Conservation (phyloP, 1,284 basidiomycete genomes). For the Blastosporella zonata region DNA sequence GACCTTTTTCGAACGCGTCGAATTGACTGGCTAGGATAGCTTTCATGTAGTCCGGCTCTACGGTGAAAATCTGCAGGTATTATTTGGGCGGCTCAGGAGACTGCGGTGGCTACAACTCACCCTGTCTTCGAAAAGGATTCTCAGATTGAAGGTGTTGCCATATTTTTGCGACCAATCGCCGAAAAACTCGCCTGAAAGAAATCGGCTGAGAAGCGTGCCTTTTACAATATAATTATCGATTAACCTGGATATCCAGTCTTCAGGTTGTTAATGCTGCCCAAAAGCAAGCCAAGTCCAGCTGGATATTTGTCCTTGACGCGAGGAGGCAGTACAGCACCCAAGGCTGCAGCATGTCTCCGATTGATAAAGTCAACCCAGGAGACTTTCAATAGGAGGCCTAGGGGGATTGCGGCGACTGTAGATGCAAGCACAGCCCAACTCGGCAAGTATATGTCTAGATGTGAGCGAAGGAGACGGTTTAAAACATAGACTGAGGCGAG, state of each 20-base stretch:
- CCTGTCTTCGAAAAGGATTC: slow-evolving; percentile 31
- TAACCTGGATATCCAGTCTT: slow-evolving; percentile 31
- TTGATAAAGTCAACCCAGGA: slow-evolving; percentile 22
- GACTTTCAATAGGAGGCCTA: slow-evolving; percentile 21
- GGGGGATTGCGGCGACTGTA: slow-evolving; percentile 29
- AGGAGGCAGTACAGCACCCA: slow-evolving; percentile 32
- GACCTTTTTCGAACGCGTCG: slow-evolving; percentile 42
- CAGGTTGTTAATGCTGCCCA: slow-evolving; percentile 24
- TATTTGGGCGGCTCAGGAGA: not conserved
- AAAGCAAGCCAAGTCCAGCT: slow-evolving; percentile 30
- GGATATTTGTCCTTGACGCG: slow-evolving; percentile 27
- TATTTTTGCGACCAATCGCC: slow-evolving; percentile 18
- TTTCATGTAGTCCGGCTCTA: slow-evolving; percentile 42
- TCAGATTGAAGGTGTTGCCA: slow-evolving; percentile 30
- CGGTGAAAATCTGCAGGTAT: slow-evolving; percentile 30
- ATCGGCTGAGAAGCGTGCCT: not conserved
- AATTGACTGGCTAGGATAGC: slow-evolving; percentile 34
- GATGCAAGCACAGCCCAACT: slow-evolving; percentile 13
- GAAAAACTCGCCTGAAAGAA: slow-evolving; percentile 25
- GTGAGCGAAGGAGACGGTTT: slow-evolving; percentile 6
- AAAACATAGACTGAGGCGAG: slow-evolving; percentile 14
- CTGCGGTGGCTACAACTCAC: slow-evolving; percentile 15
- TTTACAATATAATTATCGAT: not conserved
- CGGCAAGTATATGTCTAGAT: slow-evolving; percentile 9
- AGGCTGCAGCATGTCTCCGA: slow-evolving; percentile 26